Conservation (phyloP, 768 basidiomycete species). For the Clavulina sp. region DNA sequence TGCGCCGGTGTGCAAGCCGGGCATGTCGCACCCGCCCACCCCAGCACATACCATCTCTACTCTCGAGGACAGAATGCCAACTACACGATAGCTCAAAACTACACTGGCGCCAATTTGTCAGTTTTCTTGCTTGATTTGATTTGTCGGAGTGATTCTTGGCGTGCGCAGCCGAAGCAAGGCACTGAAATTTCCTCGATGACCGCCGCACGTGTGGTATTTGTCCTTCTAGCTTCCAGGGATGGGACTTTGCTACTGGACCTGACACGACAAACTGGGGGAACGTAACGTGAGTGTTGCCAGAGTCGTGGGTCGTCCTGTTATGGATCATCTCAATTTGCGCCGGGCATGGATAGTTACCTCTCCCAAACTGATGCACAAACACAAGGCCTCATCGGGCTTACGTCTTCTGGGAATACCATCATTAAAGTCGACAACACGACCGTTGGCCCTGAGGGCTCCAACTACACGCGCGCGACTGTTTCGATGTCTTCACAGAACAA, state of each 20-base stretch:
- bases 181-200: no score
- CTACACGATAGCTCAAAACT: not conserved
- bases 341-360: not conserved
- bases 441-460: no score
- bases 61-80: no score
- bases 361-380: constrained; percentile 22
- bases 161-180: no score
- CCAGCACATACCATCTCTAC: no score
- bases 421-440: constrained; percentile 61
- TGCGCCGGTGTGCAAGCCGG: no score
- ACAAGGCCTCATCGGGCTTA: constrained; percentile 41
- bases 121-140: no score
- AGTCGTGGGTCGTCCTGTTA: not conserved
- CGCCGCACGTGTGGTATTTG: not conserved
- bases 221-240: not conserved
- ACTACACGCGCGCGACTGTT: not conserved
- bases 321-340: not conserved
- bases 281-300: not conserved
- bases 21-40: no score
- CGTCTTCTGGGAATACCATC: constrained; percentile 52
- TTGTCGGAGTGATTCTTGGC: no score
- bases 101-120: not conserved
- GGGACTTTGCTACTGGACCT: not conserved
- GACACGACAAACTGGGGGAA: constrained; percentile 1
- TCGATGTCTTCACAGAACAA: not conserved